These are phyloP conservation scores for Coniosporium apollinis DNA, from an alignment of 495 filamentous ascomycete species.

Conservation along the genomic window DNA sequence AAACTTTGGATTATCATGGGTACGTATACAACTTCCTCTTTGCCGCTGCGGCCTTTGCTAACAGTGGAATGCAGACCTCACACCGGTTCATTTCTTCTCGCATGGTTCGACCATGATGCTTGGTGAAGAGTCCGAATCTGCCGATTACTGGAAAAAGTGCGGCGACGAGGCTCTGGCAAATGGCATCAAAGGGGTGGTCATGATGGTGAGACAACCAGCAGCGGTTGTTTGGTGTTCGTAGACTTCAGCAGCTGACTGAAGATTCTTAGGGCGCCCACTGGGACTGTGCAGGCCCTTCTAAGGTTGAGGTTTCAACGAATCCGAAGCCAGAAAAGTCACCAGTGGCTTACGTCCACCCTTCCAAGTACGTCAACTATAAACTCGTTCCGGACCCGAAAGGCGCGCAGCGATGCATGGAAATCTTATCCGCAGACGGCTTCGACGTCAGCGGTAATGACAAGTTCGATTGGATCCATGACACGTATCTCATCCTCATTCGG, in stretches of 20 bases:
- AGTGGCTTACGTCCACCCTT: constrained; percentile 40
- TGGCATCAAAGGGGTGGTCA: constrained; percentile 40
- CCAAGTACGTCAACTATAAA: constrained; percentile 39
- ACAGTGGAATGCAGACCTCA: too few species aligned
- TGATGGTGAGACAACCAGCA: constrained; percentile 35
- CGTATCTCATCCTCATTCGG: constrained; percentile 42
- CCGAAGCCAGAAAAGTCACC: constrained; percentile 37
- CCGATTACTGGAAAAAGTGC: constrained; percentile 44
- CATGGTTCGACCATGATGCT: constrained; percentile 56
- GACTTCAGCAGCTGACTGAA: not conserved
- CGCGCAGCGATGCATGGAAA: constrained; percentile 26
- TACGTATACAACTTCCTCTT: too few species aligned
- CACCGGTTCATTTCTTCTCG: constrained; percentile 49
- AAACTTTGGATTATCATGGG: too few species aligned
- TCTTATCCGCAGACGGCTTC: constrained; percentile 32
- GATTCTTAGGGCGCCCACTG: constrained; percentile 41
- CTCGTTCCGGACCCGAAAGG: constrained; percentile 36
- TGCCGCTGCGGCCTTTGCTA: too few species aligned
- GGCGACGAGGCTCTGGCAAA: constrained; percentile 39
- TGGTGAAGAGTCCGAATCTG: constrained; percentile 39
- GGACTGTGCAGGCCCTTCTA: constrained; percentile 28
- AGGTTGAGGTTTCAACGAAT: constrained; percentile 39
- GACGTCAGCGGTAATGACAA: constrained; percentile 28
- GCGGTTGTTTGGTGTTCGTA: too few species aligned
- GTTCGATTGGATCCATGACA: constrained; percentile 52